phyloP scores from a whole-genome alignment of 176 grass and related monocot genomes.

The Sorghum bicolor region Sorghum_bicolor_NCBIv3 NC_012873.2:67532501-67533000 shows the following conservation, averaged over 20 bases:
- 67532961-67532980: conserved; percentile 30
- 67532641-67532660: not conserved
- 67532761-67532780: conserved; percentile 1
- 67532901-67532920: conserved; percentile 44
- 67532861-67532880: conserved; percentile 50
- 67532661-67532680: conserved; percentile 18
- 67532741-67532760: conserved; percentile 11
- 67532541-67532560: too few species aligned
- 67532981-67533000: conserved; percentile 9
- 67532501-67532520: not conserved
- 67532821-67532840: conserved; percentile 30
- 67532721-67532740: not conserved
- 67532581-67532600: not conserved
- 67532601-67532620: not conserved
- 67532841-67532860: conserved; percentile 43
- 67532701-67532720: not conserved
- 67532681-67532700: not conserved
- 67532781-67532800: conserved; percentile 7
- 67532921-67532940: conserved; percentile 55
- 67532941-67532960: conserved; percentile 64
- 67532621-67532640: not conserved
- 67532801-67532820: conserved; percentile 21
- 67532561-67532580: not conserved
- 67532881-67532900: conserved; percentile 11
- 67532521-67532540: too few species aligned